Conservation (phyloP, 2,329 filamentous ascomycete species). For the Aspergillus arachidicola region DNA sequence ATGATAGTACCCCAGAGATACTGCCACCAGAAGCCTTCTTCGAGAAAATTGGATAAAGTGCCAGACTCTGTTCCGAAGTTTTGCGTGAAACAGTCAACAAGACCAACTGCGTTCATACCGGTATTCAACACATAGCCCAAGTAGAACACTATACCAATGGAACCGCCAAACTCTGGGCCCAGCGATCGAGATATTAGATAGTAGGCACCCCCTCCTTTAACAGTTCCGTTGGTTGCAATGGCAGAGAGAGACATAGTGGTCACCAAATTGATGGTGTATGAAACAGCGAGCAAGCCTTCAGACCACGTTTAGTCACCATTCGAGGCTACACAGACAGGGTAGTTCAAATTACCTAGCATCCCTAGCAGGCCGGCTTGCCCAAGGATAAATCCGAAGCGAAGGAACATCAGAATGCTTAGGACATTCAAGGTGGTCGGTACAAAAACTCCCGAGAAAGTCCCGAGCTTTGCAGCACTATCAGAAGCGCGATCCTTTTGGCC, state of each 20-base stretch:
- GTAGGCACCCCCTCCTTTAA: constrained; percentile 84
- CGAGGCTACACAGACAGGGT: background rate
- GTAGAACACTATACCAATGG: constrained; percentile 86
- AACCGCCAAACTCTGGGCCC: constrained; percentile 85
- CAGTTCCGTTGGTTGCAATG: constrained; percentile 86
- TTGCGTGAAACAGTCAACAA: constrained; percentile 78
- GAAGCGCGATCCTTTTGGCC: constrained; percentile 27
- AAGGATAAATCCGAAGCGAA: constrained; percentile 82
- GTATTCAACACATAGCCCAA: constrained; percentile 88
- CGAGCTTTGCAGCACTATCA: constrained; percentile 63
- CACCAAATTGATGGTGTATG: constrained; percentile 81
- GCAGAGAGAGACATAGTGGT: constrained; percentile 85
- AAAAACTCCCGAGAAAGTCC: constrained; percentile 77
- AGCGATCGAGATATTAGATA: constrained; percentile 85
- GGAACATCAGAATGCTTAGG: constrained; percentile 87
- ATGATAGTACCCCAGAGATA: constrained; percentile 76
- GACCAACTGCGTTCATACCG: constrained; percentile 81
- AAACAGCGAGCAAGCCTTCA: constrained; percentile 69
- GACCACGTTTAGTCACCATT: constrained; percentile 20
- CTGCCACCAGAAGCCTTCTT: constrained; percentile 72
- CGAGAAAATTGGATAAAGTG: constrained; percentile 62
- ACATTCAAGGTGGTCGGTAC: constrained; percentile 89
- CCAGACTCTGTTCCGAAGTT: constrained; percentile 67
- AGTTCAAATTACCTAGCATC: constrained; percentile 67
- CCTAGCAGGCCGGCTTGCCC: constrained; percentile 78